A percentile compares a stretch with the other conserved stretches of the same genome.
Conservation (phyloP, 495 filamentous ascomycete species). For the Opeltia flavorubescens region DNA sequence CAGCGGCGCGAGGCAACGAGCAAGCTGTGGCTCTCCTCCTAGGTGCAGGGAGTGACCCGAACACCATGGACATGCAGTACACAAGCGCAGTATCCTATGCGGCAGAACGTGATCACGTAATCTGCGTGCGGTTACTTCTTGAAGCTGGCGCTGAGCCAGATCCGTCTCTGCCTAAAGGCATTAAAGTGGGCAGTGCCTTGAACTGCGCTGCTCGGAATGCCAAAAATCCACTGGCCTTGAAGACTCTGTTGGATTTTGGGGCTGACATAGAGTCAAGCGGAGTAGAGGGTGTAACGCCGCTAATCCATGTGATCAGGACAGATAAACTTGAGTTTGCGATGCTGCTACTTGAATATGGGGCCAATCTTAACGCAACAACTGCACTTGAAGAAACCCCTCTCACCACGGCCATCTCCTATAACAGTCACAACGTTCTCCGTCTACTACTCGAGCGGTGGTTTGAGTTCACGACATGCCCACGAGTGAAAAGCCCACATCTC, state of each 20-base stretch:
- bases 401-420: conserved; percentile 10
- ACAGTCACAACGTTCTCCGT: conserved; percentile 19
- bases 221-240: conserved; percentile 11
- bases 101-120: conserved; percentile 9
- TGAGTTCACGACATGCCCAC: conserved; percentile 19
- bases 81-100: conserved; percentile 13
- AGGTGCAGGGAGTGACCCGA: conserved; percentile 17
- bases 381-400: conserved; percentile 1
- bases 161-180: conserved; percentile 7
- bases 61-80: conserved; percentile 16
- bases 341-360: conserved; percentile 7
- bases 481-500: conserved; percentile 19
- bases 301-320: not conserved
- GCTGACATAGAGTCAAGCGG: conserved; percentile 11
- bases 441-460: conserved; percentile 19
- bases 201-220: conserved; percentile 16
- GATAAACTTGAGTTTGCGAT: not conserved
- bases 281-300: not conserved
- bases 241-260: conserved; percentile 20
- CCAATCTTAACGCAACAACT: conserved; percentile 4
- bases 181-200: conserved; percentile 17
- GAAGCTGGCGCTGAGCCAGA: conserved; percentile 20
- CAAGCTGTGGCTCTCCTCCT: conserved; percentile 12
- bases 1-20: conserved; percentile 17
- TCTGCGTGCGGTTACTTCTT: conserved; percentile 19